phyloP scores from a whole-genome alignment of 1,284 basidiomycete species.

The Apiotrichum mycotoxinovorans region DNA sequence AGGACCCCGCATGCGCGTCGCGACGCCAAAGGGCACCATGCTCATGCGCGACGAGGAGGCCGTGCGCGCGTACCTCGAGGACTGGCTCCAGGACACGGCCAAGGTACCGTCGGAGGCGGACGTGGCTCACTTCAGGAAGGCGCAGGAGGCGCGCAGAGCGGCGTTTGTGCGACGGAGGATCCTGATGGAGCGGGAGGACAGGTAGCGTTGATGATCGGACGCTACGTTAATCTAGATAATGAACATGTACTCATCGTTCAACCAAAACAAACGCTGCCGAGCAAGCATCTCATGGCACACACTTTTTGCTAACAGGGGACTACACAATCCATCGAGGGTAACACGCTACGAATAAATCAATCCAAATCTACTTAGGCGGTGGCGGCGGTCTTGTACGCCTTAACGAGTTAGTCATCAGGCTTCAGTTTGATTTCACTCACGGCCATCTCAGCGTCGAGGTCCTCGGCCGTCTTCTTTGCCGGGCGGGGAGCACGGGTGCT shows the following conservation, averaged over 20 bases:
- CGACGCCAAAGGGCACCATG: constrained; percentile 39
- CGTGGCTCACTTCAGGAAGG: constrained; percentile 21
- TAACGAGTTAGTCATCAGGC: neutral
- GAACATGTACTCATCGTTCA: no score
- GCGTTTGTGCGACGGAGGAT: neutral
- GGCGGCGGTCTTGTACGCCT: constrained; percentile 2
- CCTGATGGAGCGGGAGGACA: neutral
- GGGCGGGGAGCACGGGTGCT: constrained; percentile 46
- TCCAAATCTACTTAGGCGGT: neutral
- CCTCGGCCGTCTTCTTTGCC: constrained; percentile 56
- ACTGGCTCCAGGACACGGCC: constrained; percentile 57
- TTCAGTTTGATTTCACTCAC: constrained; percentile 58
- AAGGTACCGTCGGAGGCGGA: constrained; percentile 54
- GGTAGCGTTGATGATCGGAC: no score
- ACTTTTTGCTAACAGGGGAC: neutral
- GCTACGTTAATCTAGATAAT: no score
- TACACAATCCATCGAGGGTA: constrained; percentile 5
- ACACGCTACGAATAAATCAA: neutral
- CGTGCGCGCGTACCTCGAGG: constrained; percentile 61
- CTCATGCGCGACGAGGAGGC: constrained; percentile 53
- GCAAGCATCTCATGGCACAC: no score
- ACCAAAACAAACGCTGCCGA: no score
- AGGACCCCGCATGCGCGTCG: constrained; percentile 59
- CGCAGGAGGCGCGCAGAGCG: neutral
- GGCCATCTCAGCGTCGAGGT: constrained; percentile 62